Conservation (phyloP, 2,329 filamentous ascomycete species). For the Penicillium sp. region DNA sequence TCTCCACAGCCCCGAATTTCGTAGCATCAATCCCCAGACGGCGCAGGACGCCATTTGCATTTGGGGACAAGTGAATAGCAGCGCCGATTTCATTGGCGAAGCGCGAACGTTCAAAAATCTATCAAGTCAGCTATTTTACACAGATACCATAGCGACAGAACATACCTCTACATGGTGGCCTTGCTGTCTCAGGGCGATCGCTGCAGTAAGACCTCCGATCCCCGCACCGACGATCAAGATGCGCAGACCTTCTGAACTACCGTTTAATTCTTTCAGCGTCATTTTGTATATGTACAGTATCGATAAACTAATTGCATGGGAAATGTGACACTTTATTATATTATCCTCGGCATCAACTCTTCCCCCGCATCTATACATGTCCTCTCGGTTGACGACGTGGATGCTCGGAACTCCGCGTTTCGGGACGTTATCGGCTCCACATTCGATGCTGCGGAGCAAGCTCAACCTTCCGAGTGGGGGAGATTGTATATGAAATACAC, state of each 20-base stretch:
- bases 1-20: conserved; percentile 41
- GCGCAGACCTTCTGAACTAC: conserved; percentile 21
- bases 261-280: conserved; percentile 14
- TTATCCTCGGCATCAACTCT: neutral
- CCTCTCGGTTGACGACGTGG: conserved; percentile 1
- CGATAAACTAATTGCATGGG: neutral
- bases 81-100: conserved; percentile 60
- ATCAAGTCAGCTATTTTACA: neutral
- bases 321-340: neutral
- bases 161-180: conserved; percentile 49
- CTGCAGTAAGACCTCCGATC: conserved; percentile 35
- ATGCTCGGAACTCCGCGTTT: conserved; percentile 1
- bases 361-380: neutral
- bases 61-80: conserved; percentile 64
- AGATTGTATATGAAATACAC: neutral
- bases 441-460: neutral
- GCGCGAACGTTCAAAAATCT: conserved; percentile 58
- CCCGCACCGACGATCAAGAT: conserved; percentile 37
- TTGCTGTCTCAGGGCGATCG: conserved; percentile 53
- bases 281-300: conserved; percentile 7
- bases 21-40: conserved; percentile 46
- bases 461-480: conserved; percentile 5
- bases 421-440: conserved; percentile 30
- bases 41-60: conserved; percentile 58
- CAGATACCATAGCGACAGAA: accelerated